phyloP scores from a whole-genome alignment of 2,329 filamentous ascomycete genomes.

The Sclerotinia nivalis region DNA sequence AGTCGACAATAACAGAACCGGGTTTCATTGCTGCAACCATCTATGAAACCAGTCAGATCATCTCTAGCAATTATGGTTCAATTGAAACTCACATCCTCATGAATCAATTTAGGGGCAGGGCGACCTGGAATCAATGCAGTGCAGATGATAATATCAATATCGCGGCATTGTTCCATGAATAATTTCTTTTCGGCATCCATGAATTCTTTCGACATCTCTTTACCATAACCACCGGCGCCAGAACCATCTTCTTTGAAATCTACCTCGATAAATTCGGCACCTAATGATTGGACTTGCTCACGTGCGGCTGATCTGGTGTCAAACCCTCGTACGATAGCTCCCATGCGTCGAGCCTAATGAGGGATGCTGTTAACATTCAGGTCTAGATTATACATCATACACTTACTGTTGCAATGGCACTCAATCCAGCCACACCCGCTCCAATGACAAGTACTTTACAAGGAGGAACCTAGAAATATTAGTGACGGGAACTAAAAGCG shows the following conservation, averaged over 20 bases:
- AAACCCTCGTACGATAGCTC: conserved; percentile 86
- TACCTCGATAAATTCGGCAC: conserved; percentile 87
- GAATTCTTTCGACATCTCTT: conserved; percentile 93
- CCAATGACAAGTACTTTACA: conserved; percentile 90
- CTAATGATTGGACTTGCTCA: conserved; percentile 87
- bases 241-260: conserved; percentile 81
- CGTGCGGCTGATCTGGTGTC: conserved; percentile 86
- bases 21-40: conserved; percentile 71
- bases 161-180: conserved; percentile 81
- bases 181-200: conserved; percentile 92
- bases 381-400: not conserved
- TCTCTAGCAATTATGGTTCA: conserved; percentile 31
- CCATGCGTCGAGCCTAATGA: conserved; percentile 70
- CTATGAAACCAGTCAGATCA: conserved; percentile 37
- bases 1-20: conserved; percentile 82
- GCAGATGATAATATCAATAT: conserved; percentile 91
- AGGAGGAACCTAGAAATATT: conserved; percentile 69
- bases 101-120: conserved; percentile 81
- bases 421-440: conserved; percentile 84
- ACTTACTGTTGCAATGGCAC: conserved; percentile 75
- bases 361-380: not conserved
- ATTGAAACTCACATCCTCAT: conserved; percentile 59
- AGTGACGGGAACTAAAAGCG: conserved; percentile 20
- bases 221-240: conserved; percentile 83
- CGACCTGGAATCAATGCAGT: conserved; percentile 88